A percentile compares a stretch with the other conserved stretches of the same genome.
Conservation (phyloP, 345 rosid species). For the Corymbia maculata region DNA sequence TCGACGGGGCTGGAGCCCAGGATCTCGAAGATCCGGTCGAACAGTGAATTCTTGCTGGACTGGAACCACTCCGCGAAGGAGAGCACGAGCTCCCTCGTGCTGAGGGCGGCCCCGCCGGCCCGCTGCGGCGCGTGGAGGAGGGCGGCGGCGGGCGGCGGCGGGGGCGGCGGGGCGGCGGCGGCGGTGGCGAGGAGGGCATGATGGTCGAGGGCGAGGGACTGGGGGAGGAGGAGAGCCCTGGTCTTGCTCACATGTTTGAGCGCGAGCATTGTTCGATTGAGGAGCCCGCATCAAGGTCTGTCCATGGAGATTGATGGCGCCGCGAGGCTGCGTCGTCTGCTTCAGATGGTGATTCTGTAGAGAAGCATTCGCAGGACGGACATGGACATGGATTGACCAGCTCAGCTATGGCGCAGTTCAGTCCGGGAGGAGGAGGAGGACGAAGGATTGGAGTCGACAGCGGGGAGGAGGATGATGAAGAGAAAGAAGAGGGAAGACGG, state of each 20-base stretch:
- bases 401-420: neutral
- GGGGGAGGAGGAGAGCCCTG: neutral
- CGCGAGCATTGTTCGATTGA: neutral
- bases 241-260: constrained; percentile 3
- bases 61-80: constrained; percentile 62
- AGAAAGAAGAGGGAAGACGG: neutral
- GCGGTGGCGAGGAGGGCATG: neutral
- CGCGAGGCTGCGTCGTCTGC: neutral
- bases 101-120: neutral
- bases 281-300: neutral
- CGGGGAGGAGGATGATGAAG: neutral
- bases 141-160: neutral
- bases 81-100: constrained; percentile 11
- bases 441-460: neutral
- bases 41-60: constrained; percentile 4
- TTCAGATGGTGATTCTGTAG: neutral
- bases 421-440: too few species aligned
- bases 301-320: neutral
- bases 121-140: neutral
- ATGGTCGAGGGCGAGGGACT: neutral
- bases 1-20: constrained; percentile 10
- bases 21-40: constrained; percentile 37
- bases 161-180: neutral
- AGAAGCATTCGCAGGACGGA: neutral
- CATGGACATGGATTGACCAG: neutral